Conservation (phyloP, 2,329 filamentous ascomycete genomes). For the Colletotrichum nymphaeae region DNA sequence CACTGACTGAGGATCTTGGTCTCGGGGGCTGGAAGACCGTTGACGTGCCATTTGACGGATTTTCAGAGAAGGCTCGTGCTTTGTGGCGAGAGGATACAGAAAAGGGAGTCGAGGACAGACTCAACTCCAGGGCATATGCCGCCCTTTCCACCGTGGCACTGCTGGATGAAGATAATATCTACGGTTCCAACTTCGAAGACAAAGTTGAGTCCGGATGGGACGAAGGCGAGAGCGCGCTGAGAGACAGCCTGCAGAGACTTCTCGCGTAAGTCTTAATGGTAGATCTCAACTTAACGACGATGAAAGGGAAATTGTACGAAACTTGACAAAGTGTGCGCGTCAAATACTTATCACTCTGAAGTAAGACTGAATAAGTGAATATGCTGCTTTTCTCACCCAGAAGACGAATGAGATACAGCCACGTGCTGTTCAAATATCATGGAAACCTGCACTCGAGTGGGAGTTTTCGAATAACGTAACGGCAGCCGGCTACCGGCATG, state of each 20-base stretch:
- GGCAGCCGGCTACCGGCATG: too few species aligned
- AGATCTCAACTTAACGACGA: neutral
- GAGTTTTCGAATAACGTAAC: too few species aligned
- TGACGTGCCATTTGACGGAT: neutral
- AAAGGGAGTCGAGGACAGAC: constrained; percentile 9
- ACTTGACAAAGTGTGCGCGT: neutral
- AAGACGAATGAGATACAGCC: too few species aligned
- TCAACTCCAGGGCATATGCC: constrained; percentile 27
- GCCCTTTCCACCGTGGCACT: constrained; percentile 31
- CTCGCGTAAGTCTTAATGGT: neutral
- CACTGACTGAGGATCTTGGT: neutral
- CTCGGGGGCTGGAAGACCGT: neutral
- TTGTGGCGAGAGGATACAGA: constrained; percentile 29
- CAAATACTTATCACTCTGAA: neutral
- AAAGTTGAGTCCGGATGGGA: constrained; percentile 29
- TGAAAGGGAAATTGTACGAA: too few species aligned
- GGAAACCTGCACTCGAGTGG: too few species aligned
- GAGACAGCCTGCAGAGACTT: neutral
- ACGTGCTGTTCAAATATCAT: too few species aligned
- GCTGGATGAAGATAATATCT: constrained; percentile 33
- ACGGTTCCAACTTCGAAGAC: constrained; percentile 27
- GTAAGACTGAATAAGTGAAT: too few species aligned
- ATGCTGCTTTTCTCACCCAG: too few species aligned
- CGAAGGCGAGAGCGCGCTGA: neutral
- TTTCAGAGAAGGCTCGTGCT: neutral